Base-by-base conservation (phyloP, 2,329 filamentous ascomycete genomes). In the Macroventuria anomochaeta region DNA sequence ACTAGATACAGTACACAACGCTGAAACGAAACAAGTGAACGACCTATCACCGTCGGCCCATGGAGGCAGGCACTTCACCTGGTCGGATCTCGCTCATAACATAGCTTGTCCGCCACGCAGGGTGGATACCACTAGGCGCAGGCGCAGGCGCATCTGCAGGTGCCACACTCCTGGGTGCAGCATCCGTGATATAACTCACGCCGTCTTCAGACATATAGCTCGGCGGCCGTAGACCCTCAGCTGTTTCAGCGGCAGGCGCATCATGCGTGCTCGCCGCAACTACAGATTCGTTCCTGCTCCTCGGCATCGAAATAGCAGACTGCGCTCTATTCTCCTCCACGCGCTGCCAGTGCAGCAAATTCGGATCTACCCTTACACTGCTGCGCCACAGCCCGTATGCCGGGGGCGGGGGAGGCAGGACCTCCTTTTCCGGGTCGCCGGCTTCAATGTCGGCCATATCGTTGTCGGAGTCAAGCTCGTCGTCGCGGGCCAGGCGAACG, bases 321-420 rank as follows among this genome's bases (percentile, higher is more conserved):
- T 39, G 38, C 6, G 44, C 34, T 5, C 49, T 32, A 28, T 33
- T 34, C 2, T 47, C 52, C 1, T 71, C 66, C 8, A 70, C 88
- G 31, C 88, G 84, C 72, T 89, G 86, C 91, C 91, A 96, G 70
- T 89, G 91, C 21, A 96, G 80, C 12, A 91, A 80, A 67, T 93
- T 85, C 1, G 91, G 91, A 65, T 96, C 89, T 26, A 92, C 88
- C 40, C 90, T 83, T 0, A 95, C 90, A 67, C 88, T 93, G 72
- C 88, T 87, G 46, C 91, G 82, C 90, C 91, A 96, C 1, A 91
- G 77, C 0, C 92, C 92, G 69, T 96, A 96, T 2, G 91, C 91
- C 0, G 93, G 92, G 3, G 93, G 92, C 7, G 81, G 70, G 1
- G 59, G 61, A 3, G 63, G 56, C 7, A 63, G 46, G 7, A 58